Percentiles rank a stretch among this genome's conserved stretches.
These are phyloP conservation scores for Coniferiporia weirii DNA, from an alignment of 1,284 basidiomycete species.

Conservation along the genomic window DNA sequence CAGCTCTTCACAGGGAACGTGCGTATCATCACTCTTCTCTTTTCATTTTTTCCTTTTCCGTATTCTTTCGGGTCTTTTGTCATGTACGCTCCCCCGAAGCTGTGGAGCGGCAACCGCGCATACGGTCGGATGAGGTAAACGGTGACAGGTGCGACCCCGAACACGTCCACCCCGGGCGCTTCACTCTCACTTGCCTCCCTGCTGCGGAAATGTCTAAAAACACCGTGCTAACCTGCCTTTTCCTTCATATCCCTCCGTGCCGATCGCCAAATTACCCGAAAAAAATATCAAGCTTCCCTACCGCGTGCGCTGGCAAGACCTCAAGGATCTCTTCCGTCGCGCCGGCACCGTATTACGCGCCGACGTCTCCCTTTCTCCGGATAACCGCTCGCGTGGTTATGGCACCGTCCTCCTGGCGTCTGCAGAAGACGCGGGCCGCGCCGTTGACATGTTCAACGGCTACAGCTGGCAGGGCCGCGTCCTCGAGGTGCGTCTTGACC, in stretches of 20 bases:
- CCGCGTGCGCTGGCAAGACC: conserved; percentile 93
- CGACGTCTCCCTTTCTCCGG: conserved; percentile 88
- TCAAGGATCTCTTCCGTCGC: conserved; percentile 95
- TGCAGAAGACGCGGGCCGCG: conserved; percentile 87
- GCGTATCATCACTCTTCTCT: conserved; percentile 25
- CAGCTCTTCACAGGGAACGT: conserved; percentile 90
- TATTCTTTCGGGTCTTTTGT: background rate
- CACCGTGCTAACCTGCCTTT: background rate
- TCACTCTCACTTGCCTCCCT: background rate
- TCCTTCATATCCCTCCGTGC: conserved; percentile 15
- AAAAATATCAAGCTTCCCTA: conserved; percentile 80
- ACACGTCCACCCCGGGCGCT: background rate
- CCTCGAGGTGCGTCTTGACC: conserved; percentile 83
- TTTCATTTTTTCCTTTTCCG: background rate
- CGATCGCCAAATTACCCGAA: too few relatives aligned
- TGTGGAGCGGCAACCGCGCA: background rate
- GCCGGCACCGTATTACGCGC: conserved; percentile 93
- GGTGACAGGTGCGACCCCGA: background rate
- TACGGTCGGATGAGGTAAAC: background rate
- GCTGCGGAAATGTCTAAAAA: background rate
- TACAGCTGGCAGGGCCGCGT: conserved; percentile 90
- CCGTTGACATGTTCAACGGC: conserved; percentile 87
- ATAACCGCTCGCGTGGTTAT: conserved; percentile 89
- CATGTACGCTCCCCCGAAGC: background rate
- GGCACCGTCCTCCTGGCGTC: conserved; percentile 90